Evolutionary conservation across 108 stramenopile genomes (phyloP), one percentile per base, ranked within the genome.

Genomic region (Stephanodiscus triporus): DNA sequence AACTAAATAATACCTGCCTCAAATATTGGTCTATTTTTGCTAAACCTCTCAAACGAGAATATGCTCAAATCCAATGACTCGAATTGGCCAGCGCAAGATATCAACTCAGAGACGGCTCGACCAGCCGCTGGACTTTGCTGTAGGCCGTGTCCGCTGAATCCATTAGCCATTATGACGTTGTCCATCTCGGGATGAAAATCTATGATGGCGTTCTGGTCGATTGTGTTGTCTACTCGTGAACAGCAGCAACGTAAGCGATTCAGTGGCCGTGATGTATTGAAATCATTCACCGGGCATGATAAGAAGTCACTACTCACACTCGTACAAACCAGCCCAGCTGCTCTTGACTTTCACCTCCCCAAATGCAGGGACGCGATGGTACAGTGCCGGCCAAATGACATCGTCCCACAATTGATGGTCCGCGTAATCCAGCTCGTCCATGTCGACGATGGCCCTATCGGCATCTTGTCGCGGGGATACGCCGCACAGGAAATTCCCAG

Each of bases 161-260:
- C 89, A 73, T 85, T 85, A 16, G 83, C 72, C 79, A 88, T 63
- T 10, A 93, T 34, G 8, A 93, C 65, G 73, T 93, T 93, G 11
- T 61, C 70, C 49, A 88, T 63, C 70, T 89, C 85, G 0, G 92
- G 89, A 64, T 93, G 89, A 56, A 84, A 89, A 30, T 85, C 92
- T 49, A 93, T 88, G 16, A 93, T 90, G n/a, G 60, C 85, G 69
- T 93, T 93, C 68, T 93, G 92, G 75, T 90, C 92, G 4, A 89
- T n/a, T 17, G 77, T 84, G 56, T 90, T 93, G 66, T 88, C 77
- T 73, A 50, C 45, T 20, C 40, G 30, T 22, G 20, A 43, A 49
- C 42, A 64, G 9, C 48, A 30, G 11, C 43, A 30, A 63, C 10
- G 20, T 10, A 42, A 19, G 8, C 34, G 38, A 30, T 62, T 3